Evolutionary conservation across 257 asterid species (phyloP).

Genomic region (Solanum chaucha): DNA sequence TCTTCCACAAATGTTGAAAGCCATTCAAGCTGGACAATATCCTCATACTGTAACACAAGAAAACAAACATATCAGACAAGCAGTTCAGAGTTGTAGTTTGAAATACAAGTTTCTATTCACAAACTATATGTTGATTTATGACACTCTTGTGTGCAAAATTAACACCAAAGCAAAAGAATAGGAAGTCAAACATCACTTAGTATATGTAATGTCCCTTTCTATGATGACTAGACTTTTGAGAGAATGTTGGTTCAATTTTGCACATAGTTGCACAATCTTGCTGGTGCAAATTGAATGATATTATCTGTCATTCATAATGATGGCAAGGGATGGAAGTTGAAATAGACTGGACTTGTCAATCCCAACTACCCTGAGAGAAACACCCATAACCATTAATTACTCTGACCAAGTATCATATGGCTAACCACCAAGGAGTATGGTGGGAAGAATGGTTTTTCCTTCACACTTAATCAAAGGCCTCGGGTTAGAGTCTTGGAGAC

Average conservation of each 20-base stretch:
- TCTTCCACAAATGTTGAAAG: constrained; percentile 78
- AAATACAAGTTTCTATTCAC: neutral
- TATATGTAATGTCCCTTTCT: neutral
- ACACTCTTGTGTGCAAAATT: neutral
- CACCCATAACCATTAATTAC: neutral
- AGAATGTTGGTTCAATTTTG: neutral
- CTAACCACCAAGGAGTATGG: neutral
- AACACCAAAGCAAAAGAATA: neutral
- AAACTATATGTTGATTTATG: neutral
- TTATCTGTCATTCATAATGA: neutral
- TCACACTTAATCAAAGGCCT: neutral
- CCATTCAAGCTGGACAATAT: constrained; percentile 50
- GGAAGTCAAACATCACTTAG: neutral
- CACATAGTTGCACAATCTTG: neutral
- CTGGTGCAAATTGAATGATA: neutral
- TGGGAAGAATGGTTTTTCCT: neutral
- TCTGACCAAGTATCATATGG: neutral
- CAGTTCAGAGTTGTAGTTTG: neutral
- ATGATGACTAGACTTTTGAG: neutral
- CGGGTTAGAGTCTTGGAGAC: neutral
- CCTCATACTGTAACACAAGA: constrained; percentile 54
- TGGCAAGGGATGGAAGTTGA: neutral
- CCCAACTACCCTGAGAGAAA: neutral
- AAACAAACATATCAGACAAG: neutral
- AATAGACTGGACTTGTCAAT: neutral